Base-by-base conservation (phyloP, 768 basidiomycete genomes). In the Zangia roseola region DNA sequence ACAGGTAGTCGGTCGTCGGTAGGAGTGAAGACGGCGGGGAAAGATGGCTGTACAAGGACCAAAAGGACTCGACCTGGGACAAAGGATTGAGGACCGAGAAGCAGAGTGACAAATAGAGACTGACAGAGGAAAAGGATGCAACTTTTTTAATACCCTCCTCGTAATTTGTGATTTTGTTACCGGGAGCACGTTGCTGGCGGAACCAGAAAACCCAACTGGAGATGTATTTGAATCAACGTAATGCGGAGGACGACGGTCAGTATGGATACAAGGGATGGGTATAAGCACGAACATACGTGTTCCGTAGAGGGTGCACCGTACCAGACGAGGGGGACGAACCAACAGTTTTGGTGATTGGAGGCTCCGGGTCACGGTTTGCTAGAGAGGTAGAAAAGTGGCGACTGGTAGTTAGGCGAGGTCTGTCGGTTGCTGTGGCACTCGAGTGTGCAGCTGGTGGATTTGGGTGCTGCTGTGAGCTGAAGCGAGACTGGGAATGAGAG, bases 71-170 rank as follows among this genome's bases (percentile, higher is more conserved):
- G 44, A 92, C 89, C 86, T 93, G 61, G 20, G 14, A 33, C 31
- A n/a, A 38, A 34, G 31, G 25, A 34, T 49, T 59, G 36, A 58
- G 50, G 52, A 37, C 12, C 49, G 17, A 24, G 48, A 10, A 38
- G 13, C 14, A 7, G 20, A 31, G 41, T 10, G 38, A 43, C 13
- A 28, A 16, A 46, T 31, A 43, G 44, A 10, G 0, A 74, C 84
- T 44, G 53, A 91, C 89, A 6, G 91, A 94, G 56, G 88, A 84
- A 64, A 94, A 95, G 5, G 89, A 83, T 6, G 92, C 83, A 40
- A 97, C 84, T 69, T 87, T 88, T 72, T 92, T 92, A 62, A 97
- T 95, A 24, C 93, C 92, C 62, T 95, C 93, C 61, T 97, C 94
- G 63, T 97, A 97, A 63, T 82, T 93, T 10, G 84, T 78, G 54